phyloP scores from a whole-genome alignment of 345 rosid species.

The Corymbia maculata region DNA sequence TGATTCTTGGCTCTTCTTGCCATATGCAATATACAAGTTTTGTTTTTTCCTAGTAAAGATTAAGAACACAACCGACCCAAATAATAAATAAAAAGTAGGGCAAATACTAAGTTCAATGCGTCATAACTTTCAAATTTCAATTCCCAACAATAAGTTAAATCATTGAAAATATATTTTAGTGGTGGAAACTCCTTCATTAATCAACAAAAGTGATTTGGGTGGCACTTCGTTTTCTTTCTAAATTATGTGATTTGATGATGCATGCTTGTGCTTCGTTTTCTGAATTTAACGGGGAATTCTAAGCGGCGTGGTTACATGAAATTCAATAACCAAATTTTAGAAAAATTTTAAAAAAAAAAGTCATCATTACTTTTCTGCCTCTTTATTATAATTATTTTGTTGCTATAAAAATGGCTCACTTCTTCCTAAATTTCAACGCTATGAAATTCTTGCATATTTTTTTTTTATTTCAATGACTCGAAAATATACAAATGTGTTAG shows the following conservation, averaged over 20 bases:
- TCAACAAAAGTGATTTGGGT: not conserved
- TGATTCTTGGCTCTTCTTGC: not conserved
- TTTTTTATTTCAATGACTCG: too few relatives aligned
- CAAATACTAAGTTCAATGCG: not conserved
- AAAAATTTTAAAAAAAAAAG: not conserved
- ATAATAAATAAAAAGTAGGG: not conserved
- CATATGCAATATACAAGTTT: not conserved
- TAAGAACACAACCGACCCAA: not conserved
- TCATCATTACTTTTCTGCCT: not conserved
- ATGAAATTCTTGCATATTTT: too few relatives aligned
- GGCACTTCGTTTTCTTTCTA: not conserved
- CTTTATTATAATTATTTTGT: not conserved
- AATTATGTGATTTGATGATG: not conserved
- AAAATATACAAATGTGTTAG: rapidly evolving
- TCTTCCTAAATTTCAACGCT: not conserved
- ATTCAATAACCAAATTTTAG: not conserved
- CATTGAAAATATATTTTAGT: not conserved
- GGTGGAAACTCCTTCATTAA: not conserved
- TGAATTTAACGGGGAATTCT: not conserved
- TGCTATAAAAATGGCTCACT: not conserved
- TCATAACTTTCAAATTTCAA: not conserved
- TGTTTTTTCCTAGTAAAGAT: not conserved
- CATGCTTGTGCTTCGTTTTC: not conserved
- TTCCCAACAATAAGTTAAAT: too few relatives aligned
- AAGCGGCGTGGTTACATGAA: not conserved